A percentile compares a stretch with the other conserved stretches of the same genome.
Conservation (phyloP, 352 stramenopile species). For the Phytopythium kandeliae region DNA sequence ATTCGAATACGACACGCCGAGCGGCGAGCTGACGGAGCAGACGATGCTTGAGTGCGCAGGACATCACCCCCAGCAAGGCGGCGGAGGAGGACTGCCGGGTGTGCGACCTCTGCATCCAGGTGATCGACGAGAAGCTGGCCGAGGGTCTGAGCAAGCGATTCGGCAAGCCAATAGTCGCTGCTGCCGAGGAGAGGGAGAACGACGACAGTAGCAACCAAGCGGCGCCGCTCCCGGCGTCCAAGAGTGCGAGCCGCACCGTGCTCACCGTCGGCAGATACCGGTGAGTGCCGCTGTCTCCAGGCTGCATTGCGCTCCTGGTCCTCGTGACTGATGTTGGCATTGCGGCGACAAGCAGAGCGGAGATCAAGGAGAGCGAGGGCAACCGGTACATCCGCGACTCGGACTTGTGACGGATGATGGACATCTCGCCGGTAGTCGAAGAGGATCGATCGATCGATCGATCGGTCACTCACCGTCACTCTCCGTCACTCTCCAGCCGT, state of each 20-base stretch:
- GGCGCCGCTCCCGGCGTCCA: conserved; percentile 34
- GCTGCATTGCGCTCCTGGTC: background rate
- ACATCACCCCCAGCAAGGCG: conserved; percentile 52
- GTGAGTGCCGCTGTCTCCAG: conserved; percentile 19
- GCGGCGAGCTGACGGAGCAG: background rate
- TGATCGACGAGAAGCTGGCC: conserved; percentile 82
- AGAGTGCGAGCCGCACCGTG: conserved; percentile 55
- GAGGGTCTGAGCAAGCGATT: conserved; percentile 72
- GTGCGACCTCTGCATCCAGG: conserved; percentile 77
- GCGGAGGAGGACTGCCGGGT: conserved; percentile 67
- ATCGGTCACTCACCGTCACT: no score
- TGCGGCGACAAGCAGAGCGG: conserved; percentile 29
- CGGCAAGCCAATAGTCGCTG: conserved; percentile 23
- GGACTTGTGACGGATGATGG: conserved; percentile 41
- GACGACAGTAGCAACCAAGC: conserved; percentile 31
- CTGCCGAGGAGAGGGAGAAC: conserved; percentile 16
- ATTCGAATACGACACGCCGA: no score
- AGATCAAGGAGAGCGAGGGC: conserved; percentile 87
- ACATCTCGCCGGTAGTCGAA: no score
- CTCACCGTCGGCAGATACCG: conserved; percentile 82
- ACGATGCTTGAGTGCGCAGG: conserved; percentile 18
- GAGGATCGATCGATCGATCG: no score
- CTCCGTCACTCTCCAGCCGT: no score
- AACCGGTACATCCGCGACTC: conserved; percentile 87
- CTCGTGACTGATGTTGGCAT: background rate